Evolutionary conservation across 345 rosid genomes (phyloP).

Genomic region (Populus simonii): DNA sequence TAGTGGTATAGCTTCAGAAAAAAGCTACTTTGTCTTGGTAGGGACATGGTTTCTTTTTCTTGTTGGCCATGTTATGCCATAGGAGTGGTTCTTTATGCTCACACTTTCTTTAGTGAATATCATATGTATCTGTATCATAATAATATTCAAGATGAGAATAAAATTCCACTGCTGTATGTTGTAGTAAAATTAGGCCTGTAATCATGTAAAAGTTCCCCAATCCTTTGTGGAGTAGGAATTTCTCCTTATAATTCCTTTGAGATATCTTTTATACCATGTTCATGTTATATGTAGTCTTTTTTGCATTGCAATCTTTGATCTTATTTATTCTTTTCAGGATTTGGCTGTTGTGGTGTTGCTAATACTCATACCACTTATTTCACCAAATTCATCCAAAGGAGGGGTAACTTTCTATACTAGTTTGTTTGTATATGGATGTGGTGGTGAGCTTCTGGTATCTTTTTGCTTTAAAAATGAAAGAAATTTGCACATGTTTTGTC

Average conservation of each 20-base stretch:
- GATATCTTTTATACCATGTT: neutral
- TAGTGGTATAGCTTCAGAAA: slow-evolving; percentile 1
- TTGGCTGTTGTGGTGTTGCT: slow-evolving; percentile 96
- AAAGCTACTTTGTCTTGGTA: neutral
- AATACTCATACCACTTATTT: slow-evolving; percentile 95
- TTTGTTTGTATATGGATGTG: slow-evolving; percentile 13
- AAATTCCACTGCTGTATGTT: slow-evolving; percentile 2
- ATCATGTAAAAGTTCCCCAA: neutral
- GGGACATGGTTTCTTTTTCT: neutral
- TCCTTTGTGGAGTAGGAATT: neutral
- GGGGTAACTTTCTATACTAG: slow-evolving; percentile 61
- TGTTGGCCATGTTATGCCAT: neutral
- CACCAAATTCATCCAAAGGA: slow-evolving; percentile 98
- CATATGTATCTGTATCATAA: neutral
- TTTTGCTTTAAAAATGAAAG: neutral
- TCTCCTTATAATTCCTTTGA: neutral
- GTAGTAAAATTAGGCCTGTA: slow-evolving; percentile 11
- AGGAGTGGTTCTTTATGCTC: slow-evolving; percentile 15
- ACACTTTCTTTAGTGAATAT: slow-evolving; percentile 2
- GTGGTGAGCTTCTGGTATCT: slow-evolving; percentile 5
- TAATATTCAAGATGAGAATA: slow-evolving; percentile 8
- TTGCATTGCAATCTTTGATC: slow-evolving; percentile 4
- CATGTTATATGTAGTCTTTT: slow-evolving; percentile 2
- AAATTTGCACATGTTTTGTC: neutral
- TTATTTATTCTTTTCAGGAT: slow-evolving; percentile 57